A percentile compares a stretch with the other conserved stretches of the same genome.
These are phyloP conservation scores for Dactylellina haptotyla DNA, from an alignment of 2,329 filamentous ascomycete genomes.

Conservation along the genomic window DNA sequence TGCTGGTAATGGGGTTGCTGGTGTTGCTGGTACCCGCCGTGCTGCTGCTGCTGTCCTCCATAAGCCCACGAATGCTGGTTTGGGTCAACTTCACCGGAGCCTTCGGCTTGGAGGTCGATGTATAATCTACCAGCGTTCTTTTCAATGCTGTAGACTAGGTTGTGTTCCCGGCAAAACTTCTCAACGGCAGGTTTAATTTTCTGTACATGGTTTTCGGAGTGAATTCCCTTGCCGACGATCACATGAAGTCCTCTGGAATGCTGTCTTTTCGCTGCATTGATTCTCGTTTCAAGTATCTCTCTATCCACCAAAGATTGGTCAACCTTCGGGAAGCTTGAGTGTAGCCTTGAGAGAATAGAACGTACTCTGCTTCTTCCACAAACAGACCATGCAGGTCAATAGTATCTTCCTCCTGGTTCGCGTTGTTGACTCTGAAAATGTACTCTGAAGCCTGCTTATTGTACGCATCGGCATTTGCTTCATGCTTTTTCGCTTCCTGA, in stretches of 20 bases:
- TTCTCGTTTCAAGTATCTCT: constrained; percentile 84
- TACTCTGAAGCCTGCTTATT: constrained; percentile 91
- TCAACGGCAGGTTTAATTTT: constrained; percentile 97
- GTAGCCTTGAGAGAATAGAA: neutral
- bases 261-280: constrained; percentile 76
- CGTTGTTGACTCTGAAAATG: constrained; percentile 96
- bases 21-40: constrained; percentile 61
- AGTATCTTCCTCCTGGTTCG: constrained; percentile 76
- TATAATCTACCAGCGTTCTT: constrained; percentile 90
- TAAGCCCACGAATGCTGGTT: constrained; percentile 60
- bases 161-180: constrained; percentile 82
- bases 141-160: constrained; percentile 84
- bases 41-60: constrained; percentile 60
- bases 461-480: constrained; percentile 83
- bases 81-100: constrained; percentile 61
- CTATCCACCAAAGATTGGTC: constrained; percentile 11
- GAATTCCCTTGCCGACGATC: constrained; percentile 96
- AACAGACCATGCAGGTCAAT: constrained; percentile 96
- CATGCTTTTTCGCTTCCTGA: constrained; percentile 85
- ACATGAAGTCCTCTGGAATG: constrained; percentile 88
- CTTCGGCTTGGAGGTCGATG: constrained; percentile 76
- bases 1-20: constrained; percentile 63
- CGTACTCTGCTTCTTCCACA: constrained; percentile 85
- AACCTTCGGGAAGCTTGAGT: neutral
- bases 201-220: constrained; percentile 81